These are phyloP conservation scores for Alternaria brassicae DNA, from an alignment of 2,329 filamentous ascomycete species.

Conservation along the genomic window DNA sequence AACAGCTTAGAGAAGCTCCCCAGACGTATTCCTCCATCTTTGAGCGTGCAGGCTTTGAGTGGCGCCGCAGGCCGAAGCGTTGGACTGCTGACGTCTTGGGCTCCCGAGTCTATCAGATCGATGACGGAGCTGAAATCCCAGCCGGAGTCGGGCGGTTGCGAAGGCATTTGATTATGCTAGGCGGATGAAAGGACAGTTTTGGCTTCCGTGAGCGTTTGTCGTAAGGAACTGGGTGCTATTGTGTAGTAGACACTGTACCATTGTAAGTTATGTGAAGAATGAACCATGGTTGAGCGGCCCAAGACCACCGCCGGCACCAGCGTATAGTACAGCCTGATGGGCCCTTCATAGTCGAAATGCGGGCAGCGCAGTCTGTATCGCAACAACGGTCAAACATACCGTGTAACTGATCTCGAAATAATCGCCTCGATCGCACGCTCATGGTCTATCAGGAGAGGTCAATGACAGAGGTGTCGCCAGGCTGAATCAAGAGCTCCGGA, in stretches of 20 bases:
- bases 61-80: conserved; percentile 19
- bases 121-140: conserved; percentile 59
- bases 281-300: neutral
- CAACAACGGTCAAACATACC: conserved; percentile 29
- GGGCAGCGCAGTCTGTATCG: neutral
- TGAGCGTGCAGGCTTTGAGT: conserved; percentile 6
- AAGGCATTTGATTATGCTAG: conserved; percentile 37
- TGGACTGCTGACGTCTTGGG: conserved; percentile 31
- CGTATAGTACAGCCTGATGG: neutral
- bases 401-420: conserved; percentile 37
- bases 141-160: conserved; percentile 45
- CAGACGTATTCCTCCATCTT: conserved; percentile 37
- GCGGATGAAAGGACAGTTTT: neutral
- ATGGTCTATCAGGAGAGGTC: conserved; percentile 35
- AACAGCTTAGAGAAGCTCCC: conserved; percentile 59
- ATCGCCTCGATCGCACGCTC: conserved; percentile 39
- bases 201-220: conserved; percentile 2
- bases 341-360: neutral
- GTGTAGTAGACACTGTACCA: conserved; percentile 18
- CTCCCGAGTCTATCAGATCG: conserved; percentile 49
- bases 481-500: conserved; percentile 15
- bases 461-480: conserved; percentile 16
- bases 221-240: conserved; percentile 22
- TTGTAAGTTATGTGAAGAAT: conserved; percentile 20
- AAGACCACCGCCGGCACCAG: neutral